A percentile compares a stretch with the other conserved stretches of the same genome.
Evolutionary conservation across 768 basidiomycete species (phyloP).

Genomic region (Phlegmacium glaucopus): DNA sequence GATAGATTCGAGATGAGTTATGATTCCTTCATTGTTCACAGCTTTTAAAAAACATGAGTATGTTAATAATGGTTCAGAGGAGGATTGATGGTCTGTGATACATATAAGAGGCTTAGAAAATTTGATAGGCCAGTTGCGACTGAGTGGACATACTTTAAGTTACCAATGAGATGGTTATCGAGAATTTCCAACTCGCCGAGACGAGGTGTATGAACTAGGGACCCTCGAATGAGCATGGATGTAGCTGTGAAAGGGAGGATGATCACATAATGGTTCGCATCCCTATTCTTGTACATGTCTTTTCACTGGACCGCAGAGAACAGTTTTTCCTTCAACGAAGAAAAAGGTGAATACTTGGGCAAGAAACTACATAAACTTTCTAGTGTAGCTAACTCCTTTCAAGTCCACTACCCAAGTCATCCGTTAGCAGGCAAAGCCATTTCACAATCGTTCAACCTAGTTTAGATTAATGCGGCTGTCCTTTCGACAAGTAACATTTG

Average conservation of each 20-base stretch:
- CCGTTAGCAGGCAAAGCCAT: no score
- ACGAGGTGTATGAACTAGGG: slow-evolving; percentile 54
- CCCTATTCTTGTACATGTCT: no score
- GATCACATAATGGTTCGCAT: no score
- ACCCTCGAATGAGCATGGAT: slow-evolving; percentile 40
- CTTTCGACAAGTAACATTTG: no score
- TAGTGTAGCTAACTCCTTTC: no score
- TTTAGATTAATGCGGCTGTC: no score
- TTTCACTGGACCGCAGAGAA: no score
- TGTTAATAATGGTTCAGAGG: background rate
- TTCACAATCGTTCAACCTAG: no score
- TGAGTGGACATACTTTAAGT: background rate
- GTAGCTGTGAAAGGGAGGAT: background rate
- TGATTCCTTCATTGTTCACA: slow-evolving; percentile 42
- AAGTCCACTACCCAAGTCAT: no score
- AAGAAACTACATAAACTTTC: no score
- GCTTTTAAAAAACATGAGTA: slow-evolving; percentile 13
- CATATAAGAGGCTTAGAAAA: background rate
- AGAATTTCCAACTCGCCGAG: slow-evolving; percentile 55
- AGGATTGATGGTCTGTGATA: background rate
- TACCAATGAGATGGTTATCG: slow-evolving; percentile 53
- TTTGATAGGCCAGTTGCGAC: background rate
- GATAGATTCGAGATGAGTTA: slow-evolving; percentile 45
- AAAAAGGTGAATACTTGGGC: no score
- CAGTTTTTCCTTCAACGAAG: no score